Evolutionary conservation across 805 yeast species (phyloP), one percentile per base, ranked within the genome.

Genomic region (Cyberlindnera subsufficiens): DNA sequence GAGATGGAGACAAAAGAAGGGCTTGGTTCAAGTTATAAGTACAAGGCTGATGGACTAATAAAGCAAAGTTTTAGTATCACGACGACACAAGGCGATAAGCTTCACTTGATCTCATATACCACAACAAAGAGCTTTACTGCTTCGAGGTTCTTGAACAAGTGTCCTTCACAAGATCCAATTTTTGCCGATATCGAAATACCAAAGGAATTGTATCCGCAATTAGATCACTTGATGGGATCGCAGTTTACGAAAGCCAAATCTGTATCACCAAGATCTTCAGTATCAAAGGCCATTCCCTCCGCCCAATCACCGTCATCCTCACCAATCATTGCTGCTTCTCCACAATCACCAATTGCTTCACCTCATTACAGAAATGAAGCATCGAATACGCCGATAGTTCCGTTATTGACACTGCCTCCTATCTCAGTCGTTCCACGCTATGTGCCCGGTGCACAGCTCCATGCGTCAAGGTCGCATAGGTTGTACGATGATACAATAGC

Each of bases 21-120:
- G 7, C 32, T 40, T 19, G 39, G 22, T 17, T 38, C 48, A 3
- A 41, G 42, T 6, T 68, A 61, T 52, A 48, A 65, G 15, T 68
- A 70, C 54, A 72, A 75, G 51, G 58, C 66, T 3, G 64, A 74
- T 50, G 87, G 89, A 0, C 60, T 83, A 5, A 64, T 79, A 51
- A 83, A 83, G 55, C 86, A 81, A 58, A 74, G 82, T 27, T 79
- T 82, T 51, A 72, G 82, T 4, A 61, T 80, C 32, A 69, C 76
- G 7, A 72, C 82, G 7, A 65, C 69, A 20, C 74, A 69, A 27
- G 73, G 74, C 37, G 72, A 72, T 37, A 78, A 75, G 45, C 58
- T 77, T 20, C 89, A 84, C 51, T 62, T 83, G 42, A 80, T 84
- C 19, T 71, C 82, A 25, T 83, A 83, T 58, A 64, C 67, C 30